These are phyloP conservation scores for Novakomyces olei DNA, from an alignment of 805 yeast genomes.

Conservation along the genomic window DNA sequence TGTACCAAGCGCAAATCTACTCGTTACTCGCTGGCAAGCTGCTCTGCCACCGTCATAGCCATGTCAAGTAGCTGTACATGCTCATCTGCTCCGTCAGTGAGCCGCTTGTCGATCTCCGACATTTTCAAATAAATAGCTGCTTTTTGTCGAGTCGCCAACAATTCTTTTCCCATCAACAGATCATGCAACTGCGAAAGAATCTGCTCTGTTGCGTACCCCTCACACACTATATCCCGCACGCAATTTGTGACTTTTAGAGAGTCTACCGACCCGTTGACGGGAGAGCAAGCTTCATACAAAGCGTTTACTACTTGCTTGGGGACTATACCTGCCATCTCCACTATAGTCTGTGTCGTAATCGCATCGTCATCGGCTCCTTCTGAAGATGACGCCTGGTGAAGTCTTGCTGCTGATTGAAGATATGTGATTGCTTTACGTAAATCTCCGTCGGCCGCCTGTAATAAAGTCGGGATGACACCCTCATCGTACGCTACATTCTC, in stretches of 20 bases:
- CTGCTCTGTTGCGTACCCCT: slow-evolving; percentile 67
- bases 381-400: slow-evolving; percentile 21
- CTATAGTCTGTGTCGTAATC: slow-evolving; percentile 27
- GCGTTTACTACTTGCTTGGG: slow-evolving; percentile 26
- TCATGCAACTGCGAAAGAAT: slow-evolving; percentile 53
- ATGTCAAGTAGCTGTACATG: slow-evolving; percentile 58
- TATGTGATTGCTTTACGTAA: slow-evolving; percentile 79
- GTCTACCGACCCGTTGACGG: slow-evolving; percentile 11
- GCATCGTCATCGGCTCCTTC: slow-evolving; percentile 14
- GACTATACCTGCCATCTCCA: slow-evolving; percentile 60
- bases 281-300: slow-evolving; percentile 20
- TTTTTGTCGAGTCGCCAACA: slow-evolving; percentile 31
- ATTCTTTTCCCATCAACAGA: slow-evolving; percentile 32
- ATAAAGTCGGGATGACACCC: slow-evolving; percentile 39
- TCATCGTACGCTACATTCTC: slow-evolving; percentile 27
- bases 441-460: slow-evolving; percentile 70
- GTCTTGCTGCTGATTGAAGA: slow-evolving; percentile 60
- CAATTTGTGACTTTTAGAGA: slow-evolving; percentile 12
- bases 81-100: slow-evolving; percentile 77
- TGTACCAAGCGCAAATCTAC: no score
- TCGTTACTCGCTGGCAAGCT: no score
- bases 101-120: slow-evolving; percentile 51
- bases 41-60: no score
- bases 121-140: slow-evolving; percentile 39
- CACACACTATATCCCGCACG: slow-evolving; percentile 32